Percentiles rank a stretch among this genome's conserved stretches.
These are phyloP conservation scores for Udeniomyces megalosporus DNA, from an alignment of 768 basidiomycete genomes.

Conservation along the genomic window DNA sequence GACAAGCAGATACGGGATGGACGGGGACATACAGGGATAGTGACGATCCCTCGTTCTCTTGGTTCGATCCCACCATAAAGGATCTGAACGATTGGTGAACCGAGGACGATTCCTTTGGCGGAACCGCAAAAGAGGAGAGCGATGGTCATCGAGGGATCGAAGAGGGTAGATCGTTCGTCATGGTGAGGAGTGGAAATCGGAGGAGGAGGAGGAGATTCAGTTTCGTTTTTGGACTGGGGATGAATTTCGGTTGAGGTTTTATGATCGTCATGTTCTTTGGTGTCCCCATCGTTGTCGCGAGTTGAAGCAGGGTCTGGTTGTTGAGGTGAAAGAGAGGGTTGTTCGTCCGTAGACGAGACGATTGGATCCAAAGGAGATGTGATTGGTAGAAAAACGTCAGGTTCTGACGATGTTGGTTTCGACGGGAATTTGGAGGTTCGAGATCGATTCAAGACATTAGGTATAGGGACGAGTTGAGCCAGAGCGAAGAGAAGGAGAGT, in stretches of 20 bases:
- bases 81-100: constrained; percentile 19
- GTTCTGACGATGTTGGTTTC: too few relatives aligned
- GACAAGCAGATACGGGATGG: too few relatives aligned
- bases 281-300: neutral
- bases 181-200: too few relatives aligned
- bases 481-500: constrained; percentile 3
- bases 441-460: too few relatives aligned
- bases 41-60: constrained; percentile 18
- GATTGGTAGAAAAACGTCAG: too few relatives aligned
- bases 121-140: constrained; percentile 14
- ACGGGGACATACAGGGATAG: constrained; percentile 18
- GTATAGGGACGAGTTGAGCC: constrained; percentile 12
- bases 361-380: too few relatives aligned
- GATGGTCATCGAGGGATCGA: constrained; percentile 10
- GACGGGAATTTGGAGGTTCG: too few relatives aligned
- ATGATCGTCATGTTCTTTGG: constrained; percentile 1
- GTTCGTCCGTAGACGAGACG: too few relatives aligned
- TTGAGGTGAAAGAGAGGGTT: neutral
- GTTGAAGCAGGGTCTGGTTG: neutral
- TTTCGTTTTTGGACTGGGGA: too few relatives aligned
- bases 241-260: too few relatives aligned
- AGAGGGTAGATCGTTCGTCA: too few relatives aligned
- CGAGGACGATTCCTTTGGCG: constrained; percentile 12
- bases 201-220: too few relatives aligned
- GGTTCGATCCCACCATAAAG: constrained; percentile 21